These are phyloP conservation scores for Pseudomassariella vexata DNA, from an alignment of 2,329 filamentous ascomycete genomes.

Conservation along the genomic window DNA sequence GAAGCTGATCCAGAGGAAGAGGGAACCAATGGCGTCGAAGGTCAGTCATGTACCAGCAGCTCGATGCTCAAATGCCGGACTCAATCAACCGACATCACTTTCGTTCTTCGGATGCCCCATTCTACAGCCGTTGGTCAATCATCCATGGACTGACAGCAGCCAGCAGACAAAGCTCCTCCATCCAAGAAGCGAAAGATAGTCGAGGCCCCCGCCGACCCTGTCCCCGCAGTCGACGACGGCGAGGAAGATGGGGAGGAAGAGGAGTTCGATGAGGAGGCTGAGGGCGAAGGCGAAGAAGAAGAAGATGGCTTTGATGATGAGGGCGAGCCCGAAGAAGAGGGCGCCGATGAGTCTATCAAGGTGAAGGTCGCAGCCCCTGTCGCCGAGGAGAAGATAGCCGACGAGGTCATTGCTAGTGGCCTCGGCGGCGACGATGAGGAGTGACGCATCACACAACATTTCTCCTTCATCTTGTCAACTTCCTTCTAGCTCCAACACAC, in stretches of 20 bases:
- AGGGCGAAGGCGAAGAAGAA: constrained; percentile 14
- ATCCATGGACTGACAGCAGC: neutral
- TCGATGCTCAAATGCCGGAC: neutral
- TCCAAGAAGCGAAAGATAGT: constrained; percentile 26
- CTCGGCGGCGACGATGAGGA: constrained; percentile 6
- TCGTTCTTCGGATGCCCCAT: constrained; percentile 4
- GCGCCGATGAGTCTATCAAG: constrained; percentile 15
- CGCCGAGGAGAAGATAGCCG: neutral
- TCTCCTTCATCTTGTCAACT: neutral
- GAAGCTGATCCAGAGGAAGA: constrained; percentile 20
- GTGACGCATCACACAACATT: neutral
- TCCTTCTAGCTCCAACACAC: too few species aligned
- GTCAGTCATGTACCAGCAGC: constrained; percentile 14
- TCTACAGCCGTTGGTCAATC: constrained; percentile 7
- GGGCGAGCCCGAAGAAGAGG: constrained; percentile 13
- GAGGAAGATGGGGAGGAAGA: constrained; percentile 19
- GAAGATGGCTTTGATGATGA: constrained; percentile 13
- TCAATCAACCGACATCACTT: neutral
- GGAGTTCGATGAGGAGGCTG: constrained; percentile 20
- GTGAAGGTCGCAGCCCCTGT: constrained; percentile 12
- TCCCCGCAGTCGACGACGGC: constrained; percentile 17
- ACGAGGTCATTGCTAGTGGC: neutral
- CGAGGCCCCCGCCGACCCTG: constrained; percentile 13
- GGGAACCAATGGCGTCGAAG: constrained; percentile 20
- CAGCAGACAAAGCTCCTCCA: constrained; percentile 19